phyloP scores from a whole-genome alignment of 2,329 filamentous ascomycete species.

The Lecanicillium sp. region DNA sequence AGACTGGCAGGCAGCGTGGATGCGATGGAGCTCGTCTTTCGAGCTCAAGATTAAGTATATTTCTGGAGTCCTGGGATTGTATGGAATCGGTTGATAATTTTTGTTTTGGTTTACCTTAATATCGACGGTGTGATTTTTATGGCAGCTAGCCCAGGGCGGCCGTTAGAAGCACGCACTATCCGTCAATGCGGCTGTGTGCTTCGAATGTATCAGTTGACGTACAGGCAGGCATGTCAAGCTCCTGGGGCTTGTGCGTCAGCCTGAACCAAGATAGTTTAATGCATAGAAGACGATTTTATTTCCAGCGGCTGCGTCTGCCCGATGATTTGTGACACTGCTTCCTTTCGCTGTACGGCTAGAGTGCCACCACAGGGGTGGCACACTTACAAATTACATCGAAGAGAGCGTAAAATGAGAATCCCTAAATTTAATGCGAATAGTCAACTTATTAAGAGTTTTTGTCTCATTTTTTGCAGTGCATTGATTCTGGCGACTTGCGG shows the following conservation, averaged over 20 bases:
- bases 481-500: too few relatives aligned
- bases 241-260: not conserved
- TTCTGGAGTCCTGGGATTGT: constrained; percentile 34
- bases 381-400: too few relatives aligned
- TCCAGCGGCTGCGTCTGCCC: not conserved
- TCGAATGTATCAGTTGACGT: constrained; percentile 1
- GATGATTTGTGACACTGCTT: too few relatives aligned
- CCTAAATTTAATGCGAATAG: too few relatives aligned
- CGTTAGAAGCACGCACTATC: too few relatives aligned
- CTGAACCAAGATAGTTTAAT: constrained; percentile 5
- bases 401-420: too few relatives aligned
- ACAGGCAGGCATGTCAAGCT: constrained; percentile 4
- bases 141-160: constrained; percentile 4
- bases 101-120: constrained; percentile 16
- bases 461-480: too few relatives aligned
- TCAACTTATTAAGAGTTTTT: too few relatives aligned
- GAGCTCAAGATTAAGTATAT: constrained; percentile 18
- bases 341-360: too few relatives aligned
- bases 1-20: not conserved
- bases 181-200: not conserved
- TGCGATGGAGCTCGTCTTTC: not conserved
- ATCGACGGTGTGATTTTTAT: constrained; percentile 8
- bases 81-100: constrained; percentile 28
- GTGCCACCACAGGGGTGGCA: too few relatives aligned
- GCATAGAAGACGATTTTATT: constrained; percentile 7